phyloP scores from a whole-genome alignment of 2,329 filamentous ascomycete genomes.

The Teratosphaeria viscida region DNA sequence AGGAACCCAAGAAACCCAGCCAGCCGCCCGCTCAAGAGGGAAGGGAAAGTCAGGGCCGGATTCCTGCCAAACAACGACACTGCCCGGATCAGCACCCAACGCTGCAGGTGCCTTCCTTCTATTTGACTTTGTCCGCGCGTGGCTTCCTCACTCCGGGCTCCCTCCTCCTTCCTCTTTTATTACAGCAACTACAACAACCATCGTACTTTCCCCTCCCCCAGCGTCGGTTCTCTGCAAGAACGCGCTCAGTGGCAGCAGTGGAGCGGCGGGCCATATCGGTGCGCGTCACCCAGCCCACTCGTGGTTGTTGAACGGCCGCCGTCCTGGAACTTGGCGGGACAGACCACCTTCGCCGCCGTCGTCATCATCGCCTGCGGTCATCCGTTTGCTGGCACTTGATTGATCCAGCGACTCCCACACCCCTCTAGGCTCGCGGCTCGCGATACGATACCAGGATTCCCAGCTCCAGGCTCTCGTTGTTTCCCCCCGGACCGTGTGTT shows the following conservation, averaged over 20 bases:
- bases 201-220: no score
- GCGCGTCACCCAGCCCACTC: background rate
- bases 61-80: background rate
- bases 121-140: background rate
- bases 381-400: background rate
- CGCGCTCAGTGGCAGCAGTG: background rate
- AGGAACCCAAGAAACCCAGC: background rate
- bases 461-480: background rate
- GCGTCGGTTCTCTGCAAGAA: background rate
- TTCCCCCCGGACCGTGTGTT: background rate
- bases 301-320: background rate
- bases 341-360: background rate
- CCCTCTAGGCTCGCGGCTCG: background rate
- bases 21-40: background rate
- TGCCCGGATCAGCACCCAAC: background rate
- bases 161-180: background rate
- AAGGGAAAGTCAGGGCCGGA: background rate
- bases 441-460: background rate
- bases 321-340: background rate
- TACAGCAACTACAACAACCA: background rate
- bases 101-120: no score
- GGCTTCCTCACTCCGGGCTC: background rate
- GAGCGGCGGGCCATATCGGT: background rate
- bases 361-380: background rate
- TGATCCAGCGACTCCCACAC: background rate